Evolutionary conservation across 163 green algal genomes (phyloP), one percentile per base, ranked within the genome.

Genomic region (Scenedesmus sp.): DNA sequence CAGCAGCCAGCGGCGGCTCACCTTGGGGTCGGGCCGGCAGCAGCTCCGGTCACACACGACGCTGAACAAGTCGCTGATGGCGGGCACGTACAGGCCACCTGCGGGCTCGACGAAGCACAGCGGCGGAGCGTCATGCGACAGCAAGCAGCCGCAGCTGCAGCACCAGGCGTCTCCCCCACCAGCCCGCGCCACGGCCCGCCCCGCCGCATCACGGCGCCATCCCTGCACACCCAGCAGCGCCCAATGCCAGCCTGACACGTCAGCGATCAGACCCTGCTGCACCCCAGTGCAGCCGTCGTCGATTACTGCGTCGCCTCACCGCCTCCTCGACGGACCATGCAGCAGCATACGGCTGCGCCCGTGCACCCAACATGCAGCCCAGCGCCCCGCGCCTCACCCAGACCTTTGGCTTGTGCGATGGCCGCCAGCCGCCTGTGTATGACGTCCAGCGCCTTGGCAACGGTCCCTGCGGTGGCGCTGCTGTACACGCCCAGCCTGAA

Each of bases 401-500:
- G 26, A 44, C n/a, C 88, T 26, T 86, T 68, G 9, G 43, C 87
- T 81, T 78, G 24, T 16, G 87, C 78, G 30, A 42, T 42, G 35
- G 73, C 13, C 20, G 1, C 7, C 43, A 93, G 42, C 7, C 6
- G 37, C 13, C 2, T 40, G 59, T 83, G n/a, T 0, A 93, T 44
- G 18, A 72, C 42, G 7, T 51, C 81, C 43, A 94, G 53, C 0
- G 83, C 90, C 2, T 51, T 78, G 30, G 65, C 56, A 1, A 93
- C 92, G 37, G 90, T 94, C n/a, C 35, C 35, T 6, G 30, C 43
- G 24, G 87, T 94, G n/a, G 91, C 93, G 10, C 81, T 91, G 82
- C 82, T 92, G 86, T 87, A 95, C 7, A 95, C 49, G 37, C 93
- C 93, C 42, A 95, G 83, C 10, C 72, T 68, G 87, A 92, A 95